These are phyloP conservation scores for Aphanomyces euteiches DNA, from an alignment of 352 stramenopile species.

Conservation along the genomic window DNA sequence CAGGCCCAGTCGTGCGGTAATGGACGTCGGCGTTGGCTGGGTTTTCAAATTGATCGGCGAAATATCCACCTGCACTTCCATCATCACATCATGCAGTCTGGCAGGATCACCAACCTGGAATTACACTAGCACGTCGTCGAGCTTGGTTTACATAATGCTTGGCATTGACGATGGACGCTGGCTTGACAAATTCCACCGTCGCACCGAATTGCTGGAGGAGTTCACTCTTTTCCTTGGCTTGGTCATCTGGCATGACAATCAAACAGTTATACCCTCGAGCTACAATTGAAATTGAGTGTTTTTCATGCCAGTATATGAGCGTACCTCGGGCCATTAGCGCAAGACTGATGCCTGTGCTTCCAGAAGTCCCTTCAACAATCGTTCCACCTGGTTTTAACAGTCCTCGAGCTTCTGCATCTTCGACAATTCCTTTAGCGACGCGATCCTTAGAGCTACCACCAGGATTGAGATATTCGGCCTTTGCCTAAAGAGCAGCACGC, in stretches of 20 bases:
- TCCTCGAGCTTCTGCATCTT: constrained; percentile 86
- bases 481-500: constrained; percentile 48
- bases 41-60: constrained; percentile 99
- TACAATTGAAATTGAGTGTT: constrained; percentile 30
- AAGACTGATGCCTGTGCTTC: constrained; percentile 97
- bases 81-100: constrained; percentile 21
- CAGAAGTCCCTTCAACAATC: constrained; percentile 97
- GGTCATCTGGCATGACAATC: constrained; percentile 98
- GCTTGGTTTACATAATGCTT: constrained; percentile 98
- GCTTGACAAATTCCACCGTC: constrained; percentile 84
- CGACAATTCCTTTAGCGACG: constrained; percentile 93
- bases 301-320: neutral
- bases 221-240: constrained; percentile 89
- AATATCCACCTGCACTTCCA: constrained; percentile 76
- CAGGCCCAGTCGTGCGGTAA: constrained; percentile 91
- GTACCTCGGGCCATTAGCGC: constrained; percentile 87
- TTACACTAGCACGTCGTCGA: constrained; percentile 72
- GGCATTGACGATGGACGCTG: constrained; percentile 94
- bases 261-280: constrained; percentile 92
- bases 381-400: constrained; percentile 87
- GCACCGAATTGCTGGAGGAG: constrained; percentile 81
- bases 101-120: constrained; percentile 46
- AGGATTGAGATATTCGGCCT: constrained; percentile 97
- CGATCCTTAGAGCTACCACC: constrained; percentile 97
- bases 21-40: constrained; percentile 93